Evolutionary conservation across 441 rosid genomes (phyloP).

Genomic region (Adansonia rubrostipa): DNA sequence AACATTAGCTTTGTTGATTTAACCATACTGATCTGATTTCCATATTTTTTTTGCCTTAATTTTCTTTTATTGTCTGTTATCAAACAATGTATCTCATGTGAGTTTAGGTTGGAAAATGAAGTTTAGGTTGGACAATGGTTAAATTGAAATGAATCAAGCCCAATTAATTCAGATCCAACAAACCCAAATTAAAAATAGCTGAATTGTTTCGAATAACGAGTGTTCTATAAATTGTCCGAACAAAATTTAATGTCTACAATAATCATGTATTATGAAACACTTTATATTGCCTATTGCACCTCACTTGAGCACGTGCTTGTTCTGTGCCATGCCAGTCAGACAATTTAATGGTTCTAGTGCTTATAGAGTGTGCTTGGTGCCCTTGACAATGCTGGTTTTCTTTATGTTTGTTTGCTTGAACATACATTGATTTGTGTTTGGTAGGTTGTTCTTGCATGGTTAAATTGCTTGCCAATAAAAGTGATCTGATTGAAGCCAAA

Average conservation of each 20-base stretch:
- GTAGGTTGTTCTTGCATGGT: constrained; percentile 97
- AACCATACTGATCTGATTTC: not conserved
- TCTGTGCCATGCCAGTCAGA: no score
- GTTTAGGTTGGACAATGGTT: constrained; percentile 83
- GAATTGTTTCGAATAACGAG: no score
- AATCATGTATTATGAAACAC: not conserved
- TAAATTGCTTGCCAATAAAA: constrained; percentile 88
- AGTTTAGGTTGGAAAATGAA: constrained; percentile 82
- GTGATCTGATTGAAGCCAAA: constrained; percentile 96
- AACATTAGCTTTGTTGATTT: constrained; percentile 8
- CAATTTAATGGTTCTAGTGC: no score
- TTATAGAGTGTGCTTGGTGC: not conserved
- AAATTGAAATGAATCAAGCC: no score
- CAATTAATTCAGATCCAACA: no score
- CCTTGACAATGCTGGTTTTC: not conserved
- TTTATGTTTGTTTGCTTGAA: not conserved
- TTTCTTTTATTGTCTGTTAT: not conserved
- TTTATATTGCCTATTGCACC: not conserved
- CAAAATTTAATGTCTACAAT: no score
- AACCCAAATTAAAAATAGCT: no score
- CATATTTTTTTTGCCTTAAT: not conserved
- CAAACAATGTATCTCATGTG: constrained; percentile 10
- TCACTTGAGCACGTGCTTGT: not conserved
- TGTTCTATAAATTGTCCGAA: no score
- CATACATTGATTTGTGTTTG: constrained; percentile 9